Conservation (phyloP, 2,329 filamentous ascomycete species). For the Fusarium fujikuroi region DNA sequence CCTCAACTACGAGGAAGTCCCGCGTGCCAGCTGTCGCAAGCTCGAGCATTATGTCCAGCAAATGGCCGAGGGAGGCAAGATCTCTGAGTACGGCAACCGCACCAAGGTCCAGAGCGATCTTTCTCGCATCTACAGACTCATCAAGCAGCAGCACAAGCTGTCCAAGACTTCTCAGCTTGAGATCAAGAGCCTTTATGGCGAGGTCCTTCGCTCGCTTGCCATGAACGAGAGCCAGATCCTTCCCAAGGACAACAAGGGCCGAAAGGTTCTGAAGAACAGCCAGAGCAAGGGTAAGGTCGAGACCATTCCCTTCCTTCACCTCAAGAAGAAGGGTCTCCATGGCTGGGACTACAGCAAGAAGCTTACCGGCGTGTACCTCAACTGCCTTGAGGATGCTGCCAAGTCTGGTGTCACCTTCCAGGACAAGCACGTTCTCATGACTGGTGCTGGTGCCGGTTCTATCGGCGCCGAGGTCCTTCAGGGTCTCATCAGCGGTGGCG, state of each 20-base stretch:
- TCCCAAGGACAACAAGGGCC: conserved; percentile 80
- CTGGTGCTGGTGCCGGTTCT: conserved; percentile 95
- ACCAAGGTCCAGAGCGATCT: conserved; percentile 98
- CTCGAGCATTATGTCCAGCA: conserved; percentile 98
- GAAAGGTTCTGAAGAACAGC: conserved; percentile 65
- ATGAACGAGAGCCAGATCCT: conserved; percentile 99
- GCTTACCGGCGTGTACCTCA: conserved; percentile 90
- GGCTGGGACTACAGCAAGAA: conserved; percentile 99
- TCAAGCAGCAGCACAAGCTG: conserved; percentile 97
- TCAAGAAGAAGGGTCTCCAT: conserved; percentile 92
- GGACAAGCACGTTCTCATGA: conserved; percentile 97
- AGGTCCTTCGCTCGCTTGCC: conserved; percentile 90
- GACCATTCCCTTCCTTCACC: conserved; percentile 96
- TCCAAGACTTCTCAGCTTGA: conserved; percentile 96
- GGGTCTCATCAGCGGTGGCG: conserved; percentile 94
- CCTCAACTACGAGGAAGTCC: conserved; percentile 89
- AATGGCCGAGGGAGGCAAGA: conserved; percentile 98
- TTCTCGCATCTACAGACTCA: conserved; percentile 95
- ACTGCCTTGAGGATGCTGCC: conserved; percentile 90
- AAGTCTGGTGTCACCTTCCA: conserved; percentile 89
- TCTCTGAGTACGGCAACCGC: conserved; percentile 97
- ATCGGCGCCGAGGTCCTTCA: conserved; percentile 98
- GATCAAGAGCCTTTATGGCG: conserved; percentile 94
- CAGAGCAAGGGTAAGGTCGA: conserved; percentile 89
- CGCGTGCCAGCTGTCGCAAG: conserved; percentile 90